A percentile compares a stretch with the other conserved stretches of the same genome.
phyloP scores from a whole-genome alignment of 2,329 filamentous ascomycete genomes.

The Colletotrichum musicola region DNA sequence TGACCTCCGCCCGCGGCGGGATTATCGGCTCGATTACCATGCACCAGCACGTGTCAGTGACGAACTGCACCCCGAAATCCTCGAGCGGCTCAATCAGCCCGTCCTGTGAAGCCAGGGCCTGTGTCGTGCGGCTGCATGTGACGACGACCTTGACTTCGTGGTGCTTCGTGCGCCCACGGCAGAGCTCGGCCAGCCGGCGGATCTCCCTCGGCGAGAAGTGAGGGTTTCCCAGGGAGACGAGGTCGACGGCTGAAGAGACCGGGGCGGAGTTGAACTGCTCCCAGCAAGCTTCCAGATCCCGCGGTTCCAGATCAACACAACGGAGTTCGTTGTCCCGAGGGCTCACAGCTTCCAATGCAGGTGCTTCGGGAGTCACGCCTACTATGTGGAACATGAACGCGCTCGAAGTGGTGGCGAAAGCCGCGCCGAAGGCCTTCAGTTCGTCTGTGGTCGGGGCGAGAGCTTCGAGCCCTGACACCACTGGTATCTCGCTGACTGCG shows the following conservation, averaged over 20 bases:
- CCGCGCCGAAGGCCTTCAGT: conserved; percentile 58
- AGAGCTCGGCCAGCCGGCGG: conserved; percentile 46
- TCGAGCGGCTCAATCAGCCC: conserved; percentile 48
- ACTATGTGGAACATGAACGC: conserved; percentile 60
- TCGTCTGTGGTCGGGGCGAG: conserved; percentile 44
- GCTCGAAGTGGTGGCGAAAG: conserved; percentile 56
- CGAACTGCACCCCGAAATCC: conserved; percentile 52
- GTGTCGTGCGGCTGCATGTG: conserved; percentile 1
- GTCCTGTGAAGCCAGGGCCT: conserved; percentile 37
- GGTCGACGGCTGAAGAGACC: conserved; percentile 42
- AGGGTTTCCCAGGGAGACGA: conserved; percentile 59
- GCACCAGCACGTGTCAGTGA: conserved; percentile 63
- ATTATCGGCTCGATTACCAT: conserved; percentile 58
- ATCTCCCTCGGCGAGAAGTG: conserved; percentile 57
- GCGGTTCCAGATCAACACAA: background rate
- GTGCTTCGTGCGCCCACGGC: conserved; percentile 44
- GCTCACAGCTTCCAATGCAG: background rate
- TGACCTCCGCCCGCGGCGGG: conserved; percentile 41
- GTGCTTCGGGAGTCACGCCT: conserved; percentile 54
- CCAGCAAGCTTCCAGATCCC: background rate
- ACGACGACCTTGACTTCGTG: conserved; percentile 36
- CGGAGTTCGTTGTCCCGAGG: background rate
- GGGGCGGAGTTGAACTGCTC: background rate
- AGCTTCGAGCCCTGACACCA: conserved; percentile 50
- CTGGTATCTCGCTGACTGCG: conserved; percentile 48